Evolutionary conservation across 2,329 filamentous ascomycete genomes (phyloP).

Genomic region (Sporothrix brunneoviolacea): DNA sequence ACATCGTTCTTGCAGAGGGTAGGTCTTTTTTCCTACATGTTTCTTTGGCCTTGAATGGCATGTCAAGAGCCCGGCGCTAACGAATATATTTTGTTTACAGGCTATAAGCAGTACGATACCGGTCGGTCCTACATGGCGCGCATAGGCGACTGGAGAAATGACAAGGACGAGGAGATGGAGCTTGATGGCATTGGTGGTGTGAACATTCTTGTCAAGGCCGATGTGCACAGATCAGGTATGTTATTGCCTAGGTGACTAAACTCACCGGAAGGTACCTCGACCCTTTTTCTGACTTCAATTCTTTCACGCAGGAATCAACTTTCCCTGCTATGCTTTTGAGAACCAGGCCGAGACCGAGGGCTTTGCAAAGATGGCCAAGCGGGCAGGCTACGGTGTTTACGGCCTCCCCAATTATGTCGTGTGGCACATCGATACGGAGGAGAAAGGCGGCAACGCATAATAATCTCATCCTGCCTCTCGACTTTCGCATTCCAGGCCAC

Average conservation of each 20-base stretch:
- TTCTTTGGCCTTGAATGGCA: too few relatives aligned
- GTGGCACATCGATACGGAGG: conserved; percentile 95
- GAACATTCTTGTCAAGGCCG: conserved; percentile 94
- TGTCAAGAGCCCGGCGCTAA: neutral
- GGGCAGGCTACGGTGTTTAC: conserved; percentile 85
- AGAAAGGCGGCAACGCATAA: conserved; percentile 76
- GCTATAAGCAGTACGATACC: conserved; percentile 90
- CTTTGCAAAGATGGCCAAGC: conserved; percentile 97
- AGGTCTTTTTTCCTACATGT: too few relatives aligned
- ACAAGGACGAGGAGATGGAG: conserved; percentile 87
- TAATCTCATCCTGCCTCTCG: neutral
- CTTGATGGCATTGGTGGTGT: conserved; percentile 96
- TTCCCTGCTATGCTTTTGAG: conserved; percentile 92
- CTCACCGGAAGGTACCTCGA: neutral
- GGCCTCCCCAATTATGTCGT: conserved; percentile 96
- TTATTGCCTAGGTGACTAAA: too few relatives aligned
- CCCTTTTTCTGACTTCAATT: neutral
- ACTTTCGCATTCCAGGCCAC: neutral
- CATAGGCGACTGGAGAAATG: conserved; percentile 86
- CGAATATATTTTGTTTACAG: conserved; percentile 35
- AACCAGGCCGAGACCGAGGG: conserved; percentile 99
- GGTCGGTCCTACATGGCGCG: conserved; percentile 82
- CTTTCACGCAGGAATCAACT: conserved; percentile 74
- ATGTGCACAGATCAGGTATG: conserved; percentile 88
- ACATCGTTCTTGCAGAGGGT: conserved; percentile 86